These are phyloP conservation scores for Boletus rubescentipes DNA, from an alignment of 768 basidiomycete species.

Conservation along the genomic window DNA sequence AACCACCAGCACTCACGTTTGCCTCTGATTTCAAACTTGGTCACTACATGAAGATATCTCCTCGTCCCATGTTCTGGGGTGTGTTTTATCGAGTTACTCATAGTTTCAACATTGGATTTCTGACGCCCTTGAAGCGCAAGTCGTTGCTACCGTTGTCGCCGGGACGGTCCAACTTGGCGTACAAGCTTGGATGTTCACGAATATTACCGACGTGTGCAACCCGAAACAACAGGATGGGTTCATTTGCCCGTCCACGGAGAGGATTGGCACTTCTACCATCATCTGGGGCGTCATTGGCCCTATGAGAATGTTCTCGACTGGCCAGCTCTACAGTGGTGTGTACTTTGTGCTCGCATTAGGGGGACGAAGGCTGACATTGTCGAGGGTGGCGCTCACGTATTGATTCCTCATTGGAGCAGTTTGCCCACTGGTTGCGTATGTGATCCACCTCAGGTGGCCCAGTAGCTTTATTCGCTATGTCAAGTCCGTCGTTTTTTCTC, in stretches of 20 bases:
- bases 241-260: slow-evolving; percentile 66
- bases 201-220: slow-evolving; percentile 38
- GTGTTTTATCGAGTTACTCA: not conserved
- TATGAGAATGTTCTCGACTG: slow-evolving; percentile 64
- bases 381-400: slow-evolving; percentile 44
- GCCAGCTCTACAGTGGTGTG: slow-evolving; percentile 56
- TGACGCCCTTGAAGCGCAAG: slow-evolving; percentile 38
- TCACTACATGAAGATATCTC: slow-evolving; percentile 73
- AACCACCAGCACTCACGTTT: slow-evolving; percentile 56
- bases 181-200: slow-evolving; percentile 57
- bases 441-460: slow-evolving; percentile 59
- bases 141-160: slow-evolving; percentile 59
- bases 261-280: slow-evolving; percentile 78
- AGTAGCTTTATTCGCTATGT: slow-evolving; percentile 59
- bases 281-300: slow-evolving; percentile 87
- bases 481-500: slow-evolving; percentile 45
- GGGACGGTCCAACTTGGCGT: slow-evolving; percentile 68
- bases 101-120: not conserved
- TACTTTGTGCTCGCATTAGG: not conserved
- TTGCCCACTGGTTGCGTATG: slow-evolving; percentile 55
- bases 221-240: slow-evolving; percentile 46
- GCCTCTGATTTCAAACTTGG: slow-evolving; percentile 75
- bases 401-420: slow-evolving; percentile 79
- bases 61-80: too few species aligned
- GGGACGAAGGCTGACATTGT: not conserved